Percentiles rank a stretch among this genome's conserved stretches.
Conservation (phyloP, 306 rosid species). For the Cyamopsis tetragonoloba region DNA sequence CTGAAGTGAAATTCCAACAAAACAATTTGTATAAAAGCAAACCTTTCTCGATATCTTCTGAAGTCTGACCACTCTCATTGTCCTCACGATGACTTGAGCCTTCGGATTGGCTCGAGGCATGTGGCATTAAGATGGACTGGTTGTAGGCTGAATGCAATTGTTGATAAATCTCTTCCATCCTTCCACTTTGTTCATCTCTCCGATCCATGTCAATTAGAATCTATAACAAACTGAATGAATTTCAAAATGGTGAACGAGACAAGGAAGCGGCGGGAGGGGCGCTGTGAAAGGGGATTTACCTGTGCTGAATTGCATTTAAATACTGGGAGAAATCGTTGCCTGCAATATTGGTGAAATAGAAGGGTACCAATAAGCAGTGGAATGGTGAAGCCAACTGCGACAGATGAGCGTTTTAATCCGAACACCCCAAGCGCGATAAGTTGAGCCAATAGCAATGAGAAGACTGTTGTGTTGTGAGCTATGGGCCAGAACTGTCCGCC, state of each 20-base stretch:
- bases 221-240: slow-evolving; percentile 40
- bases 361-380: slow-evolving; percentile 68
- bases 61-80: slow-evolving; percentile 9
- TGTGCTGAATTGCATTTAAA: slow-evolving; percentile 58
- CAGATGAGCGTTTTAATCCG: slow-evolving; percentile 62
- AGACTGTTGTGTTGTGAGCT: slow-evolving; percentile 69
- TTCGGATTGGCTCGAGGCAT: slow-evolving; percentile 20
- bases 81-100: slow-evolving; percentile 24
- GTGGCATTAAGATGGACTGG: slow-evolving; percentile 34
- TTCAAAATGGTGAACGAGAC: neutral
- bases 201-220: slow-evolving; percentile 68
- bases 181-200: slow-evolving; percentile 63
- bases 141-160: slow-evolving; percentile 57
- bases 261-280: neutral
- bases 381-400: slow-evolving; percentile 83
- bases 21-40: slow-evolving; percentile 40
- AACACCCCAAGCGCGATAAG: slow-evolving; percentile 83
- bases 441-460: slow-evolving; percentile 70
- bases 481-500: slow-evolving; percentile 88
- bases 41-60: slow-evolving; percentile 54
- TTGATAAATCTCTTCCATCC: slow-evolving; percentile 49
- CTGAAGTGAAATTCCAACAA: slow-evolving; percentile 17
- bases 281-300: slow-evolving; percentile 44
- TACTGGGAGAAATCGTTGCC: slow-evolving; percentile 76
- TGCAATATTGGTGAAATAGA: slow-evolving; percentile 79